Evolutionary conservation across 345 rosid genomes (phyloP), one percentile per base, ranked within the genome.

Genomic region (Eucalyptus cloeziana): DNA sequence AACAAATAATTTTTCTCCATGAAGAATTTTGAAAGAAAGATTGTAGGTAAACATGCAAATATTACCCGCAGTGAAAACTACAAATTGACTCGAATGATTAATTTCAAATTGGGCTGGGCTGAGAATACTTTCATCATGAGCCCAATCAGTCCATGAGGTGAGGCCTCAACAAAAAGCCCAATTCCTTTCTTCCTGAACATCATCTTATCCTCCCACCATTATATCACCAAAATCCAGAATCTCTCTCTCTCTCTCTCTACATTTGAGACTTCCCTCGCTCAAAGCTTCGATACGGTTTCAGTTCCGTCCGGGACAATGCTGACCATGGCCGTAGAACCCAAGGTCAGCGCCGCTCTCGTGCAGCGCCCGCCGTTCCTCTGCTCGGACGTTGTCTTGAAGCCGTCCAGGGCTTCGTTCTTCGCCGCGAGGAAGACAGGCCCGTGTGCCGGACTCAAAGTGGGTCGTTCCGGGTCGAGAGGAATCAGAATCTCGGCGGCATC

Each of bases 271-370:
- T 71, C 45, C 81, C 81, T 71, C 81, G 44, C 81, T 76, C 83
- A 37, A 11, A 76, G 83, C 83, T 37, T 37, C 5, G 83, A 22
- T 76, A 76, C 27, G 3, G 27, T 30, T 33, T 40, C 83, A 37
- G 14, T 37, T 76, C 31, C 83, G 24, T 76, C 83, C 8, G 14
- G 10, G 58, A 30, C 60, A 37, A 91, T 89, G 93, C 62, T 86
- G 27, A 43, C 91, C 88, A 92, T 93, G 93, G 92, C 94, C 81
- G 87, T 90, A 31, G 93, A 89, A 24, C 76, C 88, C 85, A 90
- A 80, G 67, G 76, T 67, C 40, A 93, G 88, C 81, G 71, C 91
- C 62, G 88, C 86, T 79, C 89, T 80, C 45, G 40, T 90, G 49
- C 93, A 90, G 45, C 88, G 92, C 87, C 45, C 86, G 27, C 71